A percentile compares a stretch with the other conserved stretches of the same genome.
Conservation (phyloP, 164 flowering plant genomes). For the Nelumbo lutea region DNA sequence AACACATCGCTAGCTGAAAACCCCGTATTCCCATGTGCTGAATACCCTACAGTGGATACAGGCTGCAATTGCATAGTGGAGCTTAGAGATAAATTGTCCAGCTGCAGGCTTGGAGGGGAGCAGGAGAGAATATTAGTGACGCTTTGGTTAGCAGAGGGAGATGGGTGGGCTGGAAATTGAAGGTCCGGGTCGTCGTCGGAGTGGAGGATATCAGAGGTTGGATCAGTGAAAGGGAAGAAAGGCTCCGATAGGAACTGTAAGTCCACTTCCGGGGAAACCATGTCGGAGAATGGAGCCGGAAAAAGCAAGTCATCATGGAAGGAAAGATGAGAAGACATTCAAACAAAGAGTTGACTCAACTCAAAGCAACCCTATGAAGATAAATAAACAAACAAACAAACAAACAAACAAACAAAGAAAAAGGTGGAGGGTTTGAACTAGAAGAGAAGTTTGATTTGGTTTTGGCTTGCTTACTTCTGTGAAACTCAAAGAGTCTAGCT, state of each 20-base stretch:
- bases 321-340: constrained; percentile 58
- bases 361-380: not conserved
- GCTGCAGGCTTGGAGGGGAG: constrained; percentile 50
- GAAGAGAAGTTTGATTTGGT: constrained; percentile 2
- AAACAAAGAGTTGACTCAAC: not conserved
- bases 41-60: constrained; percentile 2
- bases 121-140: constrained; percentile 22
- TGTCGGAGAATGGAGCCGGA: constrained; percentile 15
- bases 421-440: not conserved
- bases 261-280: constrained; percentile 22
- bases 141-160: constrained; percentile 19
- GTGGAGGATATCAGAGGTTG: constrained; percentile 24
- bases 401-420: constrained; percentile 1
- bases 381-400: too few relatives aligned
- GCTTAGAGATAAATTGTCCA: constrained; percentile 36
- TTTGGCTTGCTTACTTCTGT: not conserved
- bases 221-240: constrained; percentile 34
- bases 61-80: constrained; percentile 18
- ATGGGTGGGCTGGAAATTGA: constrained; percentile 14
- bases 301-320: constrained; percentile 28
- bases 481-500: not conserved
- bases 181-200: constrained; percentile 13
- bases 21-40: constrained; percentile 17
- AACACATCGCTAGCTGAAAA: constrained; percentile 15
- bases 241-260: constrained; percentile 36